These are phyloP conservation scores for Sphagnum magellanicum DNA, from an alignment of 228 moss, liverwort and hornwort genomes.

Conservation along the genomic window DNA sequence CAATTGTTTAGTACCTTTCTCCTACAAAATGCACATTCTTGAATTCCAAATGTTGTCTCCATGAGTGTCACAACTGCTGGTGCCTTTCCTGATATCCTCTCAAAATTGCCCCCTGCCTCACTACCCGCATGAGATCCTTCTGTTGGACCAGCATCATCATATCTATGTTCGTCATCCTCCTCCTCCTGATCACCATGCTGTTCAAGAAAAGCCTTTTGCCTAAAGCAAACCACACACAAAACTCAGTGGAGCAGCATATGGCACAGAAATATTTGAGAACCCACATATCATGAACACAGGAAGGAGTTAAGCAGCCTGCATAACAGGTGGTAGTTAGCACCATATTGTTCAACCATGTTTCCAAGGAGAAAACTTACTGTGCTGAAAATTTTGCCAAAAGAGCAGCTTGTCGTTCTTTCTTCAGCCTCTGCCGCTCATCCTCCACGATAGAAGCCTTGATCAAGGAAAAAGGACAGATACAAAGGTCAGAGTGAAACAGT, in stretches of 20 bases:
- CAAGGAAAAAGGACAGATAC: too few relatives aligned
- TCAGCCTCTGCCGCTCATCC: constrained; percentile 48
- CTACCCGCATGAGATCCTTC: constrained; percentile 12
- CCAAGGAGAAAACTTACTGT: constrained; percentile 27
- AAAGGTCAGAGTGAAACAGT: too few relatives aligned
- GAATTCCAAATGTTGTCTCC: constrained; percentile 16
- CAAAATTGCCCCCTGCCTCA: too few relatives aligned
- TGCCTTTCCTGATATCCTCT: too few relatives aligned
- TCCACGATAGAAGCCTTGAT: constrained; percentile 17
- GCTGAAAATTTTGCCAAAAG: constrained; percentile 73
- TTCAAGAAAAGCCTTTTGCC: constrained; percentile 73
- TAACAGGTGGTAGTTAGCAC: too few relatives aligned
- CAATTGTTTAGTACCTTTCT: constrained; percentile 35
- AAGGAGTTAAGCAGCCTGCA: too few relatives aligned
- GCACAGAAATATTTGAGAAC: too few relatives aligned
- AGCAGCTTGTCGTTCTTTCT: constrained; percentile 69
- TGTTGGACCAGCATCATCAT: constrained; percentile 24
- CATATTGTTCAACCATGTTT: too few relatives aligned
- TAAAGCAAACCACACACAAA: constrained; percentile 6
- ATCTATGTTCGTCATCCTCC: too few relatives aligned
- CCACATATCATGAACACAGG: too few relatives aligned
- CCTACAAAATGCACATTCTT: constrained; percentile 77
- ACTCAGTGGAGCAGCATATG: too few relatives aligned
- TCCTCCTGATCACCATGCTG: constrained; percentile 18
- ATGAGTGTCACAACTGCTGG: not conserved